Conservation (phyloP, 495 filamentous ascomycete species). For the Aspergillus bridgeri region DNA sequence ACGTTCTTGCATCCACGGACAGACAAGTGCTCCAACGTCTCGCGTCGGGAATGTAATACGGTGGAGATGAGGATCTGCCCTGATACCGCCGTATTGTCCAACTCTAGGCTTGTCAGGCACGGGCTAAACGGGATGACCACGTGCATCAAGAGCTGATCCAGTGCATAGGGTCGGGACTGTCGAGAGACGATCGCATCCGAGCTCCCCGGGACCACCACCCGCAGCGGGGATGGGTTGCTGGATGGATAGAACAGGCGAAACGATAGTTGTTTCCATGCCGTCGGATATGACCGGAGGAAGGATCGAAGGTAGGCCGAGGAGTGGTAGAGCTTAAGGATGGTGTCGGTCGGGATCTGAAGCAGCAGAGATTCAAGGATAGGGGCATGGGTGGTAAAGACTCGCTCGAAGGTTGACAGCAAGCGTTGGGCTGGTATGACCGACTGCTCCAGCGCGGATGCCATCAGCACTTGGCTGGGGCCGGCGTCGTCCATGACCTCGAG, state of each 20-base stretch:
- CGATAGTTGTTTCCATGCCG: constrained; percentile 59
- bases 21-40: constrained; percentile 56
- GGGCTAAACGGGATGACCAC: constrained; percentile 54
- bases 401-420: constrained; percentile 48
- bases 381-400: constrained; percentile 51
- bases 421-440: constrained; percentile 27
- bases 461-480: constrained; percentile 20
- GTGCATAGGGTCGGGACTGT: constrained; percentile 53
- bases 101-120: constrained; percentile 53
- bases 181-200: constrained; percentile 38
- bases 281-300: constrained; percentile 55
- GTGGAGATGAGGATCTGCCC: constrained; percentile 52
- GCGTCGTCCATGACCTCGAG: constrained; percentile 17
- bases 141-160: constrained; percentile 55
- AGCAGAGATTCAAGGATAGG: constrained; percentile 57
- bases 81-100: constrained; percentile 60
- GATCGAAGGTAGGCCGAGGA: constrained; percentile 51
- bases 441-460: constrained; percentile 29
- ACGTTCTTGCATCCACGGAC: constrained; percentile 64
- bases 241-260: constrained; percentile 53
- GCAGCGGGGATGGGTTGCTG: constrained; percentile 31
- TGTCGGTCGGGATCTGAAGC: constrained; percentile 53
- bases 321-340: constrained; percentile 56
- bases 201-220: constrained; percentile 32
- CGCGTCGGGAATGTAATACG: constrained; percentile 49